These are phyloP conservation scores for Nematocida homosporus DNA, from an alignment of 371 early-diverging fungal genomes.

Conservation along the genomic window DNA sequence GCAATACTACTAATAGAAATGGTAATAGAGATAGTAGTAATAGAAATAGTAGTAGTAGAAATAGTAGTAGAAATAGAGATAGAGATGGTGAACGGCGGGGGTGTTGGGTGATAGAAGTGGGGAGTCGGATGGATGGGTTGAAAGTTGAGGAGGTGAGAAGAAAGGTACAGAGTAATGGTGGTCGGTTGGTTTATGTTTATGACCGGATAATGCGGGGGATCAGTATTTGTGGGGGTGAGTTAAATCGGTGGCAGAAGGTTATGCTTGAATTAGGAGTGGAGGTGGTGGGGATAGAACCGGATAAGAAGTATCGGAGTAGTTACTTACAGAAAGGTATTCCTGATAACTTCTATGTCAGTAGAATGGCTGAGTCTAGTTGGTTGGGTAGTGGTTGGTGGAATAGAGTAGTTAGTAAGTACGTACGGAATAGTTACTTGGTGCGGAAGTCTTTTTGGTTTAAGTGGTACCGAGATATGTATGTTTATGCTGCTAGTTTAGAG, in stretches of 20 bases:
- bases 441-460: conserved; percentile 24
- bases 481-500: conserved; percentile 12
- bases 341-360: conserved; percentile 16
- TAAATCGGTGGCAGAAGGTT: background rate
- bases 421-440: conserved; percentile 33
- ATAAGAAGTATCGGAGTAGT: conserved; percentile 3
- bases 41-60: no score
- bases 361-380: conserved; percentile 7
- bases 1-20: no score
- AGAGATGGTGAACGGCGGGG: no score
- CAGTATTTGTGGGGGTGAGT: background rate
- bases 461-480: conserved; percentile 44
- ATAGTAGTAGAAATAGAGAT: no score
- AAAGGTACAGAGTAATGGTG: no score
- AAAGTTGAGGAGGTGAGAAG: no score
- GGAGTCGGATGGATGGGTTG: no score
- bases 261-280: background rate
- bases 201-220: background rate
- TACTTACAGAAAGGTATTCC: conserved; percentile 30
- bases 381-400: conserved; percentile 11
- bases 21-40: no score
- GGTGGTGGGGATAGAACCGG: background rate
- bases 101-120: no score
- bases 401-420: conserved; percentile 6
- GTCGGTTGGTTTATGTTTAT: background rate